phyloP scores from a whole-genome alignment of 352 stramenopile genomes.

The Phytophthora chlamydospora region DNA sequence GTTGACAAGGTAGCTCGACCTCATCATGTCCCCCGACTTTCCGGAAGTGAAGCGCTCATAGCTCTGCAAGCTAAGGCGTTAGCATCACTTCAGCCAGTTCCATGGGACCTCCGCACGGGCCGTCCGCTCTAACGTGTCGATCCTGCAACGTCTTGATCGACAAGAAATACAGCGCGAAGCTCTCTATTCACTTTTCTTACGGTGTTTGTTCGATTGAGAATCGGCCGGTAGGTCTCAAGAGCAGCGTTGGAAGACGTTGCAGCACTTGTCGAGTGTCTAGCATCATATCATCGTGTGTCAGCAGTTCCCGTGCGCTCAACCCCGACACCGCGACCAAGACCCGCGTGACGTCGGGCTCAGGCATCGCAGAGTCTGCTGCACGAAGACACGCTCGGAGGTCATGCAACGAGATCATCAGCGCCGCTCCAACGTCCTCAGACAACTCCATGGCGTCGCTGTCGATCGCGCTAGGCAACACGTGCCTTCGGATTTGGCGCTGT shows the following conservation, averaged over 20 bases:
- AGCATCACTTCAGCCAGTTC: conserved; percentile 20
- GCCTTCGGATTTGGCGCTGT: conserved; percentile 38
- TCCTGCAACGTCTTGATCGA: background rate
- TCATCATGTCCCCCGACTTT: conserved; percentile 36
- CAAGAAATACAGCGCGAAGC: conserved; percentile 8
- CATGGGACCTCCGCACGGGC: conserved; percentile 53
- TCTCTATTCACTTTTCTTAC: conserved; percentile 3
- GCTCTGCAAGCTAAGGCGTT: conserved; percentile 23
- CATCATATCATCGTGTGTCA: conserved; percentile 68
- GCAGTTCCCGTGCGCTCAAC: conserved; percentile 52
- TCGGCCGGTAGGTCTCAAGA: conserved; percentile 54
- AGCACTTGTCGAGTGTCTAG: conserved; percentile 52
- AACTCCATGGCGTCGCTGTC: conserved; percentile 1
- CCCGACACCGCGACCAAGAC: conserved; percentile 41
- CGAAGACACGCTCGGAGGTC: conserved; percentile 51
- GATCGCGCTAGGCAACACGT: conserved; percentile 10
- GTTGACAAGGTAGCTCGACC: conserved; percentile 37
- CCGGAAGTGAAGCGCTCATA: conserved; percentile 9
- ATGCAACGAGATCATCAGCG: conserved; percentile 56
- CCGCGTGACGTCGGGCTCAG: conserved; percentile 56
- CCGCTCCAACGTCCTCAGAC: background rate
- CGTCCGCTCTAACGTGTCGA: conserved; percentile 33
- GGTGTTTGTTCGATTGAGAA: conserved; percentile 8
- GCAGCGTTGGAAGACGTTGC: conserved; percentile 43
- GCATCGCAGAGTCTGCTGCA: conserved; percentile 52